Percentiles rank a stretch among this genome's conserved stretches.
Evolutionary conservation across 495 filamentous ascomycete genomes (phyloP).

Genomic region (Podospora sp.): DNA sequence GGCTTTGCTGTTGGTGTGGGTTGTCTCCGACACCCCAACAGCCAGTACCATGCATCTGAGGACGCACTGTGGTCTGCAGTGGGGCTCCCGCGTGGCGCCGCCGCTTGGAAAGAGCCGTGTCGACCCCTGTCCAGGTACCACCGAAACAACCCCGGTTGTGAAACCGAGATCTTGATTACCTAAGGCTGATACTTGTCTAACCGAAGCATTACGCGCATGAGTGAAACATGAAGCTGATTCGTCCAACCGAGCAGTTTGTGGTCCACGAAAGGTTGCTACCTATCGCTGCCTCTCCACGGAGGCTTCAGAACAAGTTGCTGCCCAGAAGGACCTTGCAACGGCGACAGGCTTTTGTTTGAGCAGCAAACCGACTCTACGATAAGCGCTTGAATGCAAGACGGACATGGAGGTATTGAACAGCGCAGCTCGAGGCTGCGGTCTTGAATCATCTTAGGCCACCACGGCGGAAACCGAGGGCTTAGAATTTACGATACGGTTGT

Average conservation of each 20-base stretch:
- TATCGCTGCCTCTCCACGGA: too few species aligned
- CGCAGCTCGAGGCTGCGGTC: too few species aligned
- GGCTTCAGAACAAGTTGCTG: too few species aligned
- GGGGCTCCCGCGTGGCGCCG: neutral
- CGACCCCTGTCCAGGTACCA: constrained; percentile 10
- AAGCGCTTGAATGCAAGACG: too few species aligned
- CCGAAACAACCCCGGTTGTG: neutral
- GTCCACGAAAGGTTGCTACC: too few species aligned
- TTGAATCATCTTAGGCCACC: too few species aligned
- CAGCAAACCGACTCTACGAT: too few species aligned
- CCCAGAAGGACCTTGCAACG: too few species aligned
- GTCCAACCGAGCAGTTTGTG: neutral
- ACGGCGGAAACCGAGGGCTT: too few species aligned
- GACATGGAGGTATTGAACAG: too few species aligned
- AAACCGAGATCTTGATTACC: constrained; percentile 9
- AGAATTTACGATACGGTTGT: too few species aligned
- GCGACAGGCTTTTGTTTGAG: too few species aligned
- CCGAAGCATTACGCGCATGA: neutral
- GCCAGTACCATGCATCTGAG: neutral
- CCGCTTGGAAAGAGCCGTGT: neutral
- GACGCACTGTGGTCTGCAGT: constrained; percentile 1
- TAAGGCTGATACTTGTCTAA: neutral
- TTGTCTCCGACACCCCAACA: neutral
- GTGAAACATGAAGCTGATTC: neutral
- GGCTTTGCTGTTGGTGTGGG: neutral